Evolutionary conservation across 2,329 filamentous ascomycete genomes (phyloP), one percentile per base, ranked within the genome.

Genomic region (Fusarium piperis): DNA sequence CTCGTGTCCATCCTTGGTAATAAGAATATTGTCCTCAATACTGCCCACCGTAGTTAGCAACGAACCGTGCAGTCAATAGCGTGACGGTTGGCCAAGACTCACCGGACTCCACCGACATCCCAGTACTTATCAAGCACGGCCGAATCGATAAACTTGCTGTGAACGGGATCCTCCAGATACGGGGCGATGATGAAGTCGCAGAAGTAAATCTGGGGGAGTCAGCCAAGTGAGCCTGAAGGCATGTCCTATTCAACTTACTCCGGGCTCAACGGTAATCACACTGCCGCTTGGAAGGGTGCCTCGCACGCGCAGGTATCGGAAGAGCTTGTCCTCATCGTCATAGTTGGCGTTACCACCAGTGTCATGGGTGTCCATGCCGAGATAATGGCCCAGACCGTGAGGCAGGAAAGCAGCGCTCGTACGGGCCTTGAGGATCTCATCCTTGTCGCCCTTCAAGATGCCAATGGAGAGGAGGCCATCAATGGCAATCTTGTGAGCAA

Each of bases 231-330:
- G 6, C 16, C 15, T 18, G n/a, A 41, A 53, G 10, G 13, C n/a
- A 4, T 2, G 26, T 10, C 23, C 3, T 12, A 5, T 15, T 28
- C 2, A 15, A 85, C 90, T 82, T 85, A 93, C 90, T 53, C 96
- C 96, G 13, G 96, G 96, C 84, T 99, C 96, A 39, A 98, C 95
- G 0, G 96, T 99, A 59, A 99, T 91, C 26, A 99, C 94, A 56
- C 92, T 92, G 9, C 93, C 92, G 1, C 90, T 91, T 0, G 94
- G 94, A 53, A 98, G 81, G 23, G 83, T 87, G 13, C 93, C 92
- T 59, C 96, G 86, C 39, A 97, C 91, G 48, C 96, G 87, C 67
- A 99, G 84, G 78, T 98, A 98, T 59, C 90, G 88, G 83, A 98
- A 98, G 87, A 98, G 90, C 36, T 89, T 85, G 79, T 99, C 95